Base-by-base conservation (phyloP, 2,329 filamentous ascomycete genomes). In the Pseudocercospora cruenta region DNA sequence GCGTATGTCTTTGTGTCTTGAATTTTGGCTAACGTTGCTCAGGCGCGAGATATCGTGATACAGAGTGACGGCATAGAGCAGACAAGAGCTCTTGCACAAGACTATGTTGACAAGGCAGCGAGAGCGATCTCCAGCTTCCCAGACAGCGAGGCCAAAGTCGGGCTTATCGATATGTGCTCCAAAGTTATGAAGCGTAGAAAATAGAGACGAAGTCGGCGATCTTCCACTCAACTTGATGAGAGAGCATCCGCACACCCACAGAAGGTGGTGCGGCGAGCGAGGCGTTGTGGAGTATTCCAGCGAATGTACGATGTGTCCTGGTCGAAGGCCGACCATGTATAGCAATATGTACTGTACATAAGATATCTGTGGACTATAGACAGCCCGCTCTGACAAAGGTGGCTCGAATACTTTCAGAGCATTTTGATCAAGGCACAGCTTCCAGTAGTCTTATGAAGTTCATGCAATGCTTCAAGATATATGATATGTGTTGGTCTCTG, bases 91-190 rank as follows among this genome's bases (percentile, higher is more conserved):
- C 84, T 99, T 31, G 95, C 95, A 1, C 90, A 96, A 77, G 91
- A 96, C 74, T 99, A 97, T 78, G 90, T 91, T 45, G 90, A 95
- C 76, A 92, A 92, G 76, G 95, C 95, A 28, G 91, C 96, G 67
- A 86, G 88, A 4, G 92, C 94, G n/a, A 91, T 99, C 74, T 85
- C 86, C 69, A 82, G 83, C 54, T 97, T 99, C 79, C 95, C 95
- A 6, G 90, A 94, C n/a, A 94, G 93, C 78, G 94, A 98, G 70
- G 95, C 95, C 65, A 98, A 97, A 82, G 87, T 91, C 31, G 94
- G 94, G 0, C 83, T 99, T 47, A 83, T 97, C 54, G 93, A 97
- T 75, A 97, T 98, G 92, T 96, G 93, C 72, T 87, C 90, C 73
- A 97, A 97, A 83, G 93, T 94, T 16, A 88, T 97, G 83, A 90